A percentile compares a stretch with the other conserved stretches of the same genome.
These are phyloP conservation scores for Stromatinia cepivora DNA, from an alignment of 2,329 filamentous ascomycete species.

Conservation along the genomic window DNA sequence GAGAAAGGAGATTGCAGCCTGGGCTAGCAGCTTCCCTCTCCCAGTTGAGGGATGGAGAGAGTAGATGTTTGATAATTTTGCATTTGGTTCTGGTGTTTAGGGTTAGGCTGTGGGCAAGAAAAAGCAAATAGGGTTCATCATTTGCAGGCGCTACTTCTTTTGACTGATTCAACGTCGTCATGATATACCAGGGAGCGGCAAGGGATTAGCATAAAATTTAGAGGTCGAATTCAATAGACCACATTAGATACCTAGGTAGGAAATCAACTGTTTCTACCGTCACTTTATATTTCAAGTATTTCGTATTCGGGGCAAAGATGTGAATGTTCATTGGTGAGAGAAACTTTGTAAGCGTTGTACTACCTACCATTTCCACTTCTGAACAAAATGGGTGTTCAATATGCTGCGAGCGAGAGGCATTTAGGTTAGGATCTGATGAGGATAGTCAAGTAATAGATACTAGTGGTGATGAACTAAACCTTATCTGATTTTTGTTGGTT, in stretches of 20 bases:
- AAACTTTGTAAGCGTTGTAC: not conserved
- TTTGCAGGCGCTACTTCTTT: conserved; percentile 27
- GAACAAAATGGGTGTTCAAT: not conserved
- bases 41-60: conserved; percentile 73
- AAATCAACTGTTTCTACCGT: conserved; percentile 19
- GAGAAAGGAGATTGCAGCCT: conserved; percentile 84
- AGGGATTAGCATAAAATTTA: conserved; percentile 17
- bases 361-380: not conserved
- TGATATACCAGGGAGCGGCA: conserved; percentile 25
- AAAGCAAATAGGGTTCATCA: conserved; percentile 26
- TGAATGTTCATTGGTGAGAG: not conserved
- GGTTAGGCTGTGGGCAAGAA: conserved; percentile 25
- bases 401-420: not conserved
- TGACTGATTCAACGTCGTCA: conserved; percentile 38
- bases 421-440: not conserved
- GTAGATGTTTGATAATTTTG: conserved; percentile 28
- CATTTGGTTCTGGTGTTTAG: conserved; percentile 28
- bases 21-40: conserved; percentile 89
- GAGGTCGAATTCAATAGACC: conserved; percentile 21
- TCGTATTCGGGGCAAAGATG: not conserved
- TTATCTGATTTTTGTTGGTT: not conserved
- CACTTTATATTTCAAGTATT: not conserved
- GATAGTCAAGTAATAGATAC: not conserved
- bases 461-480: not conserved
- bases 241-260: conserved; percentile 13